Conservation (phyloP, 176 grass and related monocot species). For the Juncus inflexus region DNA sequence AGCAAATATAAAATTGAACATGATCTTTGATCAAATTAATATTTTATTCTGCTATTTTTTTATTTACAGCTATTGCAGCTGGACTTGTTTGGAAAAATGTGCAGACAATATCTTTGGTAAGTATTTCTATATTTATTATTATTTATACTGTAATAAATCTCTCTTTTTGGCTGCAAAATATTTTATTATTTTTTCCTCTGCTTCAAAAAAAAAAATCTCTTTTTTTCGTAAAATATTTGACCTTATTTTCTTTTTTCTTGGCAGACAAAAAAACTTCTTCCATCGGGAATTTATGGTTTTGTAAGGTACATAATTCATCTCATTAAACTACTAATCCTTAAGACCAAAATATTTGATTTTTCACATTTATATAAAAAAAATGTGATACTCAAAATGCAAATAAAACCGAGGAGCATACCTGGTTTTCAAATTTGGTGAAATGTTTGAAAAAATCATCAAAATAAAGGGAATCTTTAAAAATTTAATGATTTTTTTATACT, state of each 20-base stretch:
- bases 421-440: too few relatives aligned
- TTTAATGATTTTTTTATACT: not conserved
- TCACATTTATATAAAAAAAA: too few relatives aligned
- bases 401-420: too few relatives aligned
- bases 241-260: slow-evolving; percentile 16
- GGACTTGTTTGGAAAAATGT: slow-evolving; percentile 60
- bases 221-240: slow-evolving; percentile 7
- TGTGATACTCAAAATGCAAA: too few relatives aligned
- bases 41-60: slow-evolving; percentile 5
- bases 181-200: not conserved
- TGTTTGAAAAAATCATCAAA: too few relatives aligned
- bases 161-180: not conserved
- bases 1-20: too few relatives aligned
- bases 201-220: not conserved
- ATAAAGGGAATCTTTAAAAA: too few relatives aligned
- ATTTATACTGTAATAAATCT: slow-evolving; percentile 9
- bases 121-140: slow-evolving; percentile 17
- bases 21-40: too few relatives aligned
- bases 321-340: too few relatives aligned
- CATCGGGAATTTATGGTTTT: slow-evolving; percentile 50
- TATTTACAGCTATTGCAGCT: slow-evolving; percentile 67
- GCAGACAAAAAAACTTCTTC: slow-evolving; percentile 77
- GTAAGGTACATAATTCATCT: slow-evolving; percentile 41
- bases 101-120: slow-evolving; percentile 53
- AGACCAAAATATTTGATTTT: too few relatives aligned